These are phyloP conservation scores for Penicillium silybi DNA, from an alignment of 495 filamentous ascomycete species.

Conservation along the genomic window DNA sequence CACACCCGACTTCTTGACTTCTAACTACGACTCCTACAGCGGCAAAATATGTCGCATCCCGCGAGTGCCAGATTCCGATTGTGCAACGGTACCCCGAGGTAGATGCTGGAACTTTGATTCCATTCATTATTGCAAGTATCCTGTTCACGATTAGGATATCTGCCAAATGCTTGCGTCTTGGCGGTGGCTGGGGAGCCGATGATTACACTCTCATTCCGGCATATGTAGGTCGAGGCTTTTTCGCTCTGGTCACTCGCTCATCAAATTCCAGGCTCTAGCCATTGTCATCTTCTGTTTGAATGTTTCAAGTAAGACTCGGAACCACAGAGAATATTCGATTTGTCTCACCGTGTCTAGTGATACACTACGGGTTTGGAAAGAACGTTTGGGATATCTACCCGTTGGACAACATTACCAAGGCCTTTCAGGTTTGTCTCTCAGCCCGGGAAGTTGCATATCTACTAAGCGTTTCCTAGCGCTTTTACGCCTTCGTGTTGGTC, in stretches of 20 bases:
- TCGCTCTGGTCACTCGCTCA: background rate
- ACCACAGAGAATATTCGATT: background rate
- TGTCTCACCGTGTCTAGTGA: conserved; percentile 17
- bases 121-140: conserved; percentile 21
- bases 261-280: conserved; percentile 10
- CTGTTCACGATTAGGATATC: conserved; percentile 24
- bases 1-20: no score
- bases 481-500: conserved; percentile 25
- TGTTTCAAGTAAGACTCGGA: conserved; percentile 12
- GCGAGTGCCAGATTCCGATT: conserved; percentile 16
- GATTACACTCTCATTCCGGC: conserved; percentile 28
- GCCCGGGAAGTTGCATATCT: background rate
- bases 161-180: conserved; percentile 26
- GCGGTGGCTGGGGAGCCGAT: conserved; percentile 32
- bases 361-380: conserved; percentile 24
- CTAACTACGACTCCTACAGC: no score
- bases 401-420: conserved; percentile 17
- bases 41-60: no score
- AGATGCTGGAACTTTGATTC: conserved; percentile 13
- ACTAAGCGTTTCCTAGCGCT: conserved; percentile 6
- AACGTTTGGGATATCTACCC: conserved; percentile 30
- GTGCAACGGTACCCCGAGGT: conserved; percentile 9
- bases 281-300: conserved; percentile 17
- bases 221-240: conserved; percentile 12
- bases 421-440: conserved; percentile 18